Evolutionary conservation across 2,329 filamentous ascomycete species (phyloP).

Genomic region (Bipolaris gigantea): DNA sequence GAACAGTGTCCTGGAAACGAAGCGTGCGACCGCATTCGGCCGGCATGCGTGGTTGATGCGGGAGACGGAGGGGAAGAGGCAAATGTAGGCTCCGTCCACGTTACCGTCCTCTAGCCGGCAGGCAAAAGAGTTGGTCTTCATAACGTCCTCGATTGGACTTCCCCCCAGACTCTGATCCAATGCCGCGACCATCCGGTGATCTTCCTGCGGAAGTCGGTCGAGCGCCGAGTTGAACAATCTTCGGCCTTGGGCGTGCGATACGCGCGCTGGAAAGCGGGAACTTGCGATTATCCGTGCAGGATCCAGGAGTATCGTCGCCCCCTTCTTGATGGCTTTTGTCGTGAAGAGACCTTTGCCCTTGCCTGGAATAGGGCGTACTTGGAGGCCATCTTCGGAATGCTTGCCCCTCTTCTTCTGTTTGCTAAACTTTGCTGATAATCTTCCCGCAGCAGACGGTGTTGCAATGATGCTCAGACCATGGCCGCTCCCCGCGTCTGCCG

Average conservation of each 20-base stretch:
- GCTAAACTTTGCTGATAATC: slow-evolving; percentile 15
- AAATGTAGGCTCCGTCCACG: slow-evolving; percentile 26
- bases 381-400: slow-evolving; percentile 5
- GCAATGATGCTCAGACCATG: slow-evolving; percentile 27
- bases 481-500: slow-evolving; percentile 11
- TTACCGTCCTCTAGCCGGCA: slow-evolving; percentile 26
- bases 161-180: slow-evolving; percentile 23
- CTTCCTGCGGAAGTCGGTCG: slow-evolving; percentile 9
- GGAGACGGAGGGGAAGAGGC: slow-evolving; percentile 27
- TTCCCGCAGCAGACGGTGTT: slow-evolving; percentile 19
- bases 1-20: slow-evolving; percentile 20
- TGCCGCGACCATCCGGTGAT: slow-evolving; percentile 11
- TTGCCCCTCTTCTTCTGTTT: neutral
- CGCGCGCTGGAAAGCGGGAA: slow-evolving; percentile 18
- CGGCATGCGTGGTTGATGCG: slow-evolving; percentile 32
- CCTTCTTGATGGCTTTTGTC: slow-evolving; percentile 15
- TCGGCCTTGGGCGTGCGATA: slow-evolving; percentile 14
- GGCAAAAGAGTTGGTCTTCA: slow-evolving; percentile 31
- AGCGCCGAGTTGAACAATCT: slow-evolving; percentile 18
- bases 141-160: slow-evolving; percentile 20
- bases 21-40: slow-evolving; percentile 28
- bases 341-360: slow-evolving; percentile 31
- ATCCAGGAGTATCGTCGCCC: slow-evolving; percentile 25
- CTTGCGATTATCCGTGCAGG: slow-evolving; percentile 25
- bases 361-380: slow-evolving; percentile 21